Percentiles rank a stretch among this genome's conserved stretches.
These are phyloP conservation scores for Macrolepiota dolichaula DNA, from an alignment of 768 basidiomycete genomes.

Conservation along the genomic window DNA sequence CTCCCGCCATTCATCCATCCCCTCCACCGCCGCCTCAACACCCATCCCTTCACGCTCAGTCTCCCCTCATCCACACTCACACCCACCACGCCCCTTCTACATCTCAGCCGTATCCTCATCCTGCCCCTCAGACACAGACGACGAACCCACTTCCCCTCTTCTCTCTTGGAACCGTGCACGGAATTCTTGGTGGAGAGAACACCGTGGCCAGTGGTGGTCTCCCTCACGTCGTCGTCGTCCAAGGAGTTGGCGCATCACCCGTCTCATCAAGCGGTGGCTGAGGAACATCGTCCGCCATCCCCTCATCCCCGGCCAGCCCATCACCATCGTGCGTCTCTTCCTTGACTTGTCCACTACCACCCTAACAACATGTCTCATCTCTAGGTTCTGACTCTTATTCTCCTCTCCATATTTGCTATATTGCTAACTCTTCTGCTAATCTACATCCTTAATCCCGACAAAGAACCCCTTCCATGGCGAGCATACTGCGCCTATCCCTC, in stretches of 20 bases:
- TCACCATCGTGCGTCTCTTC: slow-evolving; percentile 64
- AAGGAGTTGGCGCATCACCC: slow-evolving; percentile 41
- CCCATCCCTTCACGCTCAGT: slow-evolving; percentile 56
- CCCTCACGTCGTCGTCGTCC: slow-evolving; percentile 49
- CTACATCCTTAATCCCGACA: slow-evolving; percentile 94
- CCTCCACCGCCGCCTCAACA: slow-evolving; percentile 41
- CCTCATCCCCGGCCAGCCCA: slow-evolving; percentile 74
- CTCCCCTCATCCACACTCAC: slow-evolving; percentile 53
- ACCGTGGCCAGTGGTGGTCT: slow-evolving; percentile 57
- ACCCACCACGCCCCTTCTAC: slow-evolving; percentile 46
- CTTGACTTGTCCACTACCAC: background rate
- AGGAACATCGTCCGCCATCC: slow-evolving; percentile 64
- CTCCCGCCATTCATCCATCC: slow-evolving; percentile 36
- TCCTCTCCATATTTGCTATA: slow-evolving; percentile 79
- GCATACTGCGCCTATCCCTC: slow-evolving; percentile 81
- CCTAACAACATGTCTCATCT: slow-evolving; percentile 9
- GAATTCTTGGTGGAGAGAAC: slow-evolving; percentile 39
- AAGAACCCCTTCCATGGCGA: slow-evolving; percentile 91
- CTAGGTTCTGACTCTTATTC: slow-evolving; percentile 38
- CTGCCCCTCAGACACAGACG: slow-evolving; percentile 60
- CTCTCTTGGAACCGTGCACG: slow-evolving; percentile 27
- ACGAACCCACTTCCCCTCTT: slow-evolving; percentile 51
- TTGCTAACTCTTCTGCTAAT: slow-evolving; percentile 85
- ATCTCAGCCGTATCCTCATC: slow-evolving; percentile 46
- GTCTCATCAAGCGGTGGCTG: slow-evolving; percentile 51